A percentile compares a stretch with the other conserved stretches of the same genome.
phyloP scores from a whole-genome alignment of 768 basidiomycete genomes.

The Coprinopsis strossmayeri region DNA sequence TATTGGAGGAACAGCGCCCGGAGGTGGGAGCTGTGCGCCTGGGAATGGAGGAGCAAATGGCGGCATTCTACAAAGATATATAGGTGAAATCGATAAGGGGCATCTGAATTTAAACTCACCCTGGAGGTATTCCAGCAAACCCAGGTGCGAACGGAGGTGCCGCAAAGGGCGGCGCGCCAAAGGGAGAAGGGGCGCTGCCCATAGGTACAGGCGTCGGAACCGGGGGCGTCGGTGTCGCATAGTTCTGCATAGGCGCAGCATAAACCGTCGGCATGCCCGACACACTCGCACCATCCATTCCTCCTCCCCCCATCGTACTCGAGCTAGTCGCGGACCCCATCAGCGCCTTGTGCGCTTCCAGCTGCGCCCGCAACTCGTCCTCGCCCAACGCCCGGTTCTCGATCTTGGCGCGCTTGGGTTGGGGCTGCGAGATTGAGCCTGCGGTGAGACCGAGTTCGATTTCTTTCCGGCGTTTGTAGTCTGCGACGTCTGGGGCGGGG shows the following conservation, averaged over 20 bases:
- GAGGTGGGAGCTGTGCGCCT: not conserved
- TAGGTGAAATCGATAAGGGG: no score
- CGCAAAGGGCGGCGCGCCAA: conserved; percentile 41
- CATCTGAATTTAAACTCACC: no score
- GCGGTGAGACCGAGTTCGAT: conserved; percentile 84
- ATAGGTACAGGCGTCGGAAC: conserved; percentile 42
- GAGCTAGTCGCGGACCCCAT: conserved; percentile 54
- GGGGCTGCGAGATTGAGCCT: conserved; percentile 77
- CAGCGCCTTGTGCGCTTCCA: conserved; percentile 85
- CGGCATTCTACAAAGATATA: no score
- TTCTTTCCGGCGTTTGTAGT: conserved; percentile 94
- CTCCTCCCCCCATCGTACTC: conserved; percentile 24
- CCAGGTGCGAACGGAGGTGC: conserved; percentile 35
- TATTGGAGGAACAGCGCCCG: not conserved
- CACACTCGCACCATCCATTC: conserved; percentile 42
- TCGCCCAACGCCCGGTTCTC: conserved; percentile 76
- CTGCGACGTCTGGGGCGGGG: conserved; percentile 87
- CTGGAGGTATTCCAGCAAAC: conserved; percentile 24
- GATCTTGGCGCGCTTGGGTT: conserved; percentile 72
- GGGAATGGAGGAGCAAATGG: not conserved
- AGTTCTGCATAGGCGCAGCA: no score
- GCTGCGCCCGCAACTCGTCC: conserved; percentile 77
- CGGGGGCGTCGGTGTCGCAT: conserved; percentile 41
- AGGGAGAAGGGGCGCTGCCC: conserved; percentile 30
- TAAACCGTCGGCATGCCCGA: conserved; percentile 74